phyloP scores from a whole-genome alignment of 1,139 yeast species.

The Suzukiozyma palmioleophila region DNA sequence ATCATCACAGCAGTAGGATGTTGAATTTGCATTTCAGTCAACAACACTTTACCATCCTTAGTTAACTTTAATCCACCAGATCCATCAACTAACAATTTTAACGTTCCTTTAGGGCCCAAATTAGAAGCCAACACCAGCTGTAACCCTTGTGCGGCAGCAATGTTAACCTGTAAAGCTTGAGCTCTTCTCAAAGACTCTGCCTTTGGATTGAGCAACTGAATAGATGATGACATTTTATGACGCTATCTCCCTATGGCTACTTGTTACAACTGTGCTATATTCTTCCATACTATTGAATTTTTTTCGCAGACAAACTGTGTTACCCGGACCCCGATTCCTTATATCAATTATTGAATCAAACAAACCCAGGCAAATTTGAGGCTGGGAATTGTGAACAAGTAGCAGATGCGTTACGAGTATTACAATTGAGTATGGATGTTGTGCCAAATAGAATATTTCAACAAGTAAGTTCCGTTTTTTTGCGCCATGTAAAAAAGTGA shows the following conservation, averaged over 20 bases:
- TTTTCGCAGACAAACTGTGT: neutral
- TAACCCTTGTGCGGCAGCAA: conserved; percentile 93
- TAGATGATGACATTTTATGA: conserved; percentile 47
- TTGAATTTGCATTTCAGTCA: conserved; percentile 97
- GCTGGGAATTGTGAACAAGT: too few relatives aligned
- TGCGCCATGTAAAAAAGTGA: too few relatives aligned
- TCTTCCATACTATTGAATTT: neutral
- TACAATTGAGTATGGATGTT: too few relatives aligned
- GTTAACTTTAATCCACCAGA: conserved; percentile 93
- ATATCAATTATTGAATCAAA: too few relatives aligned
- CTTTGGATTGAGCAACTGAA: conserved; percentile 91
- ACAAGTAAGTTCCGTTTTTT: too few relatives aligned
- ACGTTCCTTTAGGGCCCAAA: conserved; percentile 95
- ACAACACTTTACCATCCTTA: conserved; percentile 92
- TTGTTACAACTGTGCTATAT: neutral
- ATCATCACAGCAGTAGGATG: conserved; percentile 99
- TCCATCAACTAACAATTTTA: conserved; percentile 95
- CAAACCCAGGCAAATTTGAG: too few relatives aligned
- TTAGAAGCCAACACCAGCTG: conserved; percentile 90
- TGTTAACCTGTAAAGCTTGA: conserved; percentile 93
- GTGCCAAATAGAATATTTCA: too few relatives aligned
- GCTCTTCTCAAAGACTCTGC: conserved; percentile 93
- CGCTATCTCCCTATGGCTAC: conserved; percentile 1
- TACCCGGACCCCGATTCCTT: neutral
- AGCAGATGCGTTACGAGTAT: too few relatives aligned